Evolutionary conservation across 305 asterid genomes (phyloP).

Genomic region (Rubia peregrina): DNA sequence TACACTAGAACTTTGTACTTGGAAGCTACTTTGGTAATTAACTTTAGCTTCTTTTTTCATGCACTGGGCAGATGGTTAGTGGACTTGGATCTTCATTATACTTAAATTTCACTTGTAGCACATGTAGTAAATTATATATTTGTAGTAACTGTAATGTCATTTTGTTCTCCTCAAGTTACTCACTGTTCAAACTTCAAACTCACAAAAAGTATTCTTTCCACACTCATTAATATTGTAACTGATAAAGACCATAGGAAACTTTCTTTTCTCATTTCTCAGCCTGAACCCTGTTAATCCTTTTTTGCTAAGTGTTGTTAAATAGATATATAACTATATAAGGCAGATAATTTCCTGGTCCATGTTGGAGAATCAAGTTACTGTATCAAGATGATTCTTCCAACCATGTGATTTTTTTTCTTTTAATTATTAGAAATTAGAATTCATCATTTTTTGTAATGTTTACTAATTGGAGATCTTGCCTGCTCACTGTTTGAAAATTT

Average conservation of each 20-base stretch:
- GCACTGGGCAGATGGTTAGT: not conserved
- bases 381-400: not conserved
- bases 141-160: not conserved
- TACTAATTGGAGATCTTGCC: not conserved
- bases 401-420: not conserved
- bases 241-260: not conserved
- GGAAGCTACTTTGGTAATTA: not conserved
- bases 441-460: not conserved
- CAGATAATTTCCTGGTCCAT: not conserved
- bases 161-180: not conserved
- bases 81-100: not conserved
- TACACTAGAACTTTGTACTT: not conserved
- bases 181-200: not conserved
- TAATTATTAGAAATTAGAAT: not conserved
- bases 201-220: not conserved
- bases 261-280: not conserved
- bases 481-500: not conserved
- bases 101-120: not conserved
- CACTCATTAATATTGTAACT: not conserved
- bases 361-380: not conserved
- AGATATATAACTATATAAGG: not conserved
- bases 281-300: not conserved
- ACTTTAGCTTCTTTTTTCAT: not conserved
- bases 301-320: not conserved
- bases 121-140: not conserved